Evolutionary conservation across 2,329 filamentous ascomycete species (phyloP).

Genomic region (Pseudocercospora cruenta): DNA sequence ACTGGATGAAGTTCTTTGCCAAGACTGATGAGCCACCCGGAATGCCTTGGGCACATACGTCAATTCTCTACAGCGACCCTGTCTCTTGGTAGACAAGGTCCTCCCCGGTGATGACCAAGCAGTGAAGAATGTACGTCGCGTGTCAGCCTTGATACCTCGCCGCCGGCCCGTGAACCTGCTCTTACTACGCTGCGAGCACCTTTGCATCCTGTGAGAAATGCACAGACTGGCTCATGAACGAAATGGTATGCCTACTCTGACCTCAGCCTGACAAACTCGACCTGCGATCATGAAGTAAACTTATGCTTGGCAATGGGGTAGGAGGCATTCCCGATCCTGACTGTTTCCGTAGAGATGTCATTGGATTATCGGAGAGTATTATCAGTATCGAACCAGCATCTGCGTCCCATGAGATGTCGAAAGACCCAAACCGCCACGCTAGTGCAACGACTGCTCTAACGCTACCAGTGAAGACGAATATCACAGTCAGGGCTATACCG

Average conservation of each 20-base stretch:
- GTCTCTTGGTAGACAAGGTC: not conserved
- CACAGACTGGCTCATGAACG: not conserved
- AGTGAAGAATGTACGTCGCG: not conserved
- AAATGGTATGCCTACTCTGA: not conserved
- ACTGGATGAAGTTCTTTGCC: not conserved
- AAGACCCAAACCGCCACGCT: not conserved
- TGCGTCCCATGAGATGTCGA: not conserved
- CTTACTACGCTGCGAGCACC: not conserved
- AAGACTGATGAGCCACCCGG: slow-evolving; percentile 4
- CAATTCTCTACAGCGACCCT: not conserved
- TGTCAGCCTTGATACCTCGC: not conserved
- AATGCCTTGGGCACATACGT: not conserved
- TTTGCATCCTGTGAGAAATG: not conserved
- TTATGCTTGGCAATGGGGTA: not conserved
- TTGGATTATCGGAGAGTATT: not conserved
- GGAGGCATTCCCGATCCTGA: not conserved
- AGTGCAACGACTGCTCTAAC: not conserved
- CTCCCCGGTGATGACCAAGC: not conserved
- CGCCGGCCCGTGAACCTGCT: not conserved
- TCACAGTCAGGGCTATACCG: not conserved
- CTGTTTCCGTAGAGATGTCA: not conserved
- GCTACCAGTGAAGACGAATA: not conserved
- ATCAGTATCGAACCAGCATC: not conserved
- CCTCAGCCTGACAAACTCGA: not conserved
- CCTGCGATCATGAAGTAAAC: not conserved